Evolutionary conservation across 78 protist genomes (phyloP), one percentile per base, ranked within the genome.

Genomic region (Trichosphaerium sp.): DNA sequence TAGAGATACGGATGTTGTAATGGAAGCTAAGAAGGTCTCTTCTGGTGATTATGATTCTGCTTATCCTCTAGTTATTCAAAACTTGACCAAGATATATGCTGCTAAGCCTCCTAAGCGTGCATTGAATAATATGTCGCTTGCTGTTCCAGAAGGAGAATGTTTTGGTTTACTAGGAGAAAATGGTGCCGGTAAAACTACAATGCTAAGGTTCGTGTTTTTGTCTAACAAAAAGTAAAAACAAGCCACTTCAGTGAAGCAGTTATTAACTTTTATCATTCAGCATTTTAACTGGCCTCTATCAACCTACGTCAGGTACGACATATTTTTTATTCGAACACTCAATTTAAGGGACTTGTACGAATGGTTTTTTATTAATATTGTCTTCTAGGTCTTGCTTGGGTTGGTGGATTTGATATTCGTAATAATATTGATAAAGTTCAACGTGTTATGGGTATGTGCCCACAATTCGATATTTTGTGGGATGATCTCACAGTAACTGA

Each of bases 121-220:
- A 3, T 51, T 43, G 54, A 65, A 56, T 31, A 65, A 52, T 26
- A 32, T 75, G 34, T 64, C 59, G 15, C 40, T 75, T 39, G 69
- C 60, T 7, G 35, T 75, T n/a, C 3, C 21, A 18, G 1, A 52
- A 18, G 84, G 74, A 3, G 80, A 84, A 60, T 67, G 61, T 25
- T 65, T 84, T 31, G 89, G 83, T 14, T 55, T 83, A 37, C 78
- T 89, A 15, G 93, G 93, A 0, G 86, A 81, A 40, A 88, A 88
- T 63, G 93, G 93, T 18, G 88, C 93, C 1, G 93, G 93, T 1
- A 88, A 87, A 66, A n/a, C 88, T 7, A 81, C 87, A 5, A 35
- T 40, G n/a, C n/a, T 0, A 65, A 74, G 32, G 21, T 47, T 47
- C 51, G 21, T 47, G 21, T 21, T 47, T 47, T 47, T 47, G 21